These are phyloP conservation scores for Simmondsia chinensis DNA, from an alignment of 148 eudicot species.

Conservation along the genomic window DNA sequence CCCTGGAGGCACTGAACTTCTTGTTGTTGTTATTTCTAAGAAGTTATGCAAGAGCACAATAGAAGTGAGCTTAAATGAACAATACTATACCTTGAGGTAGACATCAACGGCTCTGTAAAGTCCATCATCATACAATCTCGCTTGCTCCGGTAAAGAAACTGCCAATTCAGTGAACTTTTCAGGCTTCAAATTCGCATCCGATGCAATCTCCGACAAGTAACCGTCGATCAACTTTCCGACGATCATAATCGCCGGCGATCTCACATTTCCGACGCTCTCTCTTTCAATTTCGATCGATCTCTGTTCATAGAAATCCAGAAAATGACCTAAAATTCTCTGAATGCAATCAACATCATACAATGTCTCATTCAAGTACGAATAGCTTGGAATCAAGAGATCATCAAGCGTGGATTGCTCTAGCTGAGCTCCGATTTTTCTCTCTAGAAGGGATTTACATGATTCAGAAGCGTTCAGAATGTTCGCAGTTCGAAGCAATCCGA, in stretches of 20 bases:
- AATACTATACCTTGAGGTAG: constrained; percentile 58
- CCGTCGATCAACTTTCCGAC: constrained; percentile 90
- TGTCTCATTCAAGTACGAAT: constrained; percentile 84
- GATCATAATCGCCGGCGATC: constrained; percentile 46
- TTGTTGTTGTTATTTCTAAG: no score
- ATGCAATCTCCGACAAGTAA: constrained; percentile 87
- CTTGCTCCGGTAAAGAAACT: constrained; percentile 57
- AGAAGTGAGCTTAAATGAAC: background rate
- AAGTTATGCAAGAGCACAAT: no score
- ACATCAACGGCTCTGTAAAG: constrained; percentile 89
- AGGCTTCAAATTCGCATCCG: constrained; percentile 69
- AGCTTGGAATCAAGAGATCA: constrained; percentile 87
- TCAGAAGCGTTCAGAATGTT: constrained; percentile 55
- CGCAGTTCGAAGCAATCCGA: constrained; percentile 73
- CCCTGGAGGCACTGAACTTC: no score
- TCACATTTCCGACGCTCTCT: constrained; percentile 13
- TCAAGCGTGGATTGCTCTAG: constrained; percentile 73
- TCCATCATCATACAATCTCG: constrained; percentile 78
- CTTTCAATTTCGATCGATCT: constrained; percentile 24
- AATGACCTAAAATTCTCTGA: constrained; percentile 62
- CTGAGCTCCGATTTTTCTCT: constrained; percentile 72
- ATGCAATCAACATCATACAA: constrained; percentile 84
- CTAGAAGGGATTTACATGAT: constrained; percentile 32
- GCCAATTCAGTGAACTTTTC: constrained; percentile 58
- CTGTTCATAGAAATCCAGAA: constrained; percentile 33